phyloP scores from a whole-genome alignment of 495 filamentous ascomycete species.

The Penicillium bovifimosum region DNA sequence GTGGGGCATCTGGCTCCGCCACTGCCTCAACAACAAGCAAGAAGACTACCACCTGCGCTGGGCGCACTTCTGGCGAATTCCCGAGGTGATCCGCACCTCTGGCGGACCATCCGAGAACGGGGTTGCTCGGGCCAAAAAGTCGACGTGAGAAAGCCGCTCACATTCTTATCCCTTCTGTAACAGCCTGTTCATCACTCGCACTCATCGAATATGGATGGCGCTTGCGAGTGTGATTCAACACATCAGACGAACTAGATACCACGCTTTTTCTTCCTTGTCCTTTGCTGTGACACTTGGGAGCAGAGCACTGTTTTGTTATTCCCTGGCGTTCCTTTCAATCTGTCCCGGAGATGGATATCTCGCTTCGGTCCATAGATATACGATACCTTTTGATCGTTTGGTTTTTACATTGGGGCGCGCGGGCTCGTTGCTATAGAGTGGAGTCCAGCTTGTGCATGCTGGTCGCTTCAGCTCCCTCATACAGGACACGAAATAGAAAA shows the following conservation, averaged over 20 bases:
- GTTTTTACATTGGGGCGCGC: not conserved
- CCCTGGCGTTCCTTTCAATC: not conserved
- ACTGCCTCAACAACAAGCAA: slow-evolving; percentile 71
- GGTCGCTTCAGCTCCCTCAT: slow-evolving; percentile 3
- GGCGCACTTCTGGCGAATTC: slow-evolving; percentile 61
- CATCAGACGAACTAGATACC: slow-evolving; percentile 3
- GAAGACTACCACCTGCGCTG: slow-evolving; percentile 71
- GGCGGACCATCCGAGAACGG: slow-evolving; percentile 23
- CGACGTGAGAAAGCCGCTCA: slow-evolving; percentile 19
- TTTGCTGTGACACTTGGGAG: slow-evolving; percentile 2
- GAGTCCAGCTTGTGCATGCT: slow-evolving; percentile 1
- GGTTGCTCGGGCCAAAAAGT: slow-evolving; percentile 37
- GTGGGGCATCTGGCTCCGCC: slow-evolving; percentile 82
- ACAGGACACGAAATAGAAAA: slow-evolving; percentile 9
- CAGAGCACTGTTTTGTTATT: slow-evolving; percentile 3
- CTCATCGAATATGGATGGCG: not conserved
- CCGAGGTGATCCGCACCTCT: slow-evolving; percentile 51
- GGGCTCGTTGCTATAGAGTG: slow-evolving; percentile 18
- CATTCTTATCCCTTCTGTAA: not conserved
- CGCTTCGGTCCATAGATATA: slow-evolving; percentile 11
- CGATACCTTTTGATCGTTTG: not conserved
- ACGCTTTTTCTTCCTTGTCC: slow-evolving; percentile 3
- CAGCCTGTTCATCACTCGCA: not conserved
- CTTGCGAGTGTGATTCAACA: slow-evolving; percentile 4
- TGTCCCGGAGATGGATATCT: slow-evolving; percentile 12